Base-by-base conservation (phyloP, 192 early-diverging fungal genomes). In the Pilobolus umbonatus region DNA sequence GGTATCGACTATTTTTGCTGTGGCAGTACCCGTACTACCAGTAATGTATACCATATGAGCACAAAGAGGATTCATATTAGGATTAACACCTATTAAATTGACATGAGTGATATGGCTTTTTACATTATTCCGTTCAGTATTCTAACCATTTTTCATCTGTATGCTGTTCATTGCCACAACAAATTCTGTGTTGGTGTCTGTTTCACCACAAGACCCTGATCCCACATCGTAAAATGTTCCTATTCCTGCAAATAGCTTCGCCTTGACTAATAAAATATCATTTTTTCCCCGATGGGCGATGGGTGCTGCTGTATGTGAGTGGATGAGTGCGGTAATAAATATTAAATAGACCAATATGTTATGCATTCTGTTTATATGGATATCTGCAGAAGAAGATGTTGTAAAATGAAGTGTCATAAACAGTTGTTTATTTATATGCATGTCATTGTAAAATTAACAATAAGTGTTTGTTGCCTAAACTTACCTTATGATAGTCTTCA, bases 181-280 rank as follows among this genome's bases (percentile, higher is more conserved):
- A 32, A 72, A 34, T 24, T 72, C 47, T 25, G 34, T 42, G 50
- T 67, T 60, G 4, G 28, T 40, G 47, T 72, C 59, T 5, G 5
- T 36, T 12, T 67, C 43, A 9, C 69, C 69, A 62, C 64, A 72
- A 3, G 64, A 59, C 1, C 69, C 69, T n/a, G 55, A 14, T 7
- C 64, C 64, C 0, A 59, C 55, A 21, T 29, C 38, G 29, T 72
- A 72, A 55, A 55, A 72, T 5, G 69, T 72, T 8, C 58, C 69
- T 9, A 38, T 36, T 5, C 64, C 69, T 5, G 19, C 14, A 44
- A 55, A 70, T 15, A 15, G 5, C 19, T 42, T 42, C 4, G 15
- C 39, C 5, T 42, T 42, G 15, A 42, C 39, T 42, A 12, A n/a
- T n/a, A n/a, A n/a, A n/a, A n/a, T n/a, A n/a, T n/a, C n/a, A n/a